Conservation (phyloP, 2,329 filamentous ascomycete species). For the Pseudocercospora pini-densiflorae region DNA sequence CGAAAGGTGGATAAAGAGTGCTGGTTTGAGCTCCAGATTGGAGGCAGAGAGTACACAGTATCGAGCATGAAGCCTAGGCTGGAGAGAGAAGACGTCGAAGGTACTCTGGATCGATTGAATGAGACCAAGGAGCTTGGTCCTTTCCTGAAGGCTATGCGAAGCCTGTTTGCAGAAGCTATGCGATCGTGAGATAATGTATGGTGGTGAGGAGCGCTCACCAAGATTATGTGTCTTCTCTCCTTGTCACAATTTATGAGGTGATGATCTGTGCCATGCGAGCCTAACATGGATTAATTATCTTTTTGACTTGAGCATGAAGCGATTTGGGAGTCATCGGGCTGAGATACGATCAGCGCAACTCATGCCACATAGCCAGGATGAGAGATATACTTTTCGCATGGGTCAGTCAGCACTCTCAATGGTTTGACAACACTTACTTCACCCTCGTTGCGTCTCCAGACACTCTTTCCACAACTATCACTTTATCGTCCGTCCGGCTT, state of each 20-base stretch:
- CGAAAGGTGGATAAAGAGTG: constrained; percentile 86
- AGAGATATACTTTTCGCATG: too few relatives aligned
- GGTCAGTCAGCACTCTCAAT: too few relatives aligned
- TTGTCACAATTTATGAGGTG: neutral
- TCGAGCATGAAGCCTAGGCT: constrained; percentile 80
- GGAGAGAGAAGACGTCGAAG: constrained; percentile 76
- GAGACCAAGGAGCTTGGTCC: constrained; percentile 74
- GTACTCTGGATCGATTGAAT: constrained; percentile 78
- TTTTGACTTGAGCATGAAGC: neutral
- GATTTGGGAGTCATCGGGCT: too few relatives aligned
- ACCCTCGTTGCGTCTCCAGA: too few relatives aligned
- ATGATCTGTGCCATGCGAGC: neutral
- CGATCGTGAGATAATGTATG: constrained; percentile 1
- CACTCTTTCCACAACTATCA: too few relatives aligned
- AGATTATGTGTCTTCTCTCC: neutral
- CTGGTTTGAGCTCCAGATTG: constrained; percentile 89
- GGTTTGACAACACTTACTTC: too few relatives aligned
- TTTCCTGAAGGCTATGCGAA: constrained; percentile 81
- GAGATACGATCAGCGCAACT: neutral
- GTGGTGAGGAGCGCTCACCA: neutral
- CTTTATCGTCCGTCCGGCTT: too few relatives aligned
- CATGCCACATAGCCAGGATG: neutral
- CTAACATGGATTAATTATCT: neutral
- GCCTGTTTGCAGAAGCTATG: constrained; percentile 67
- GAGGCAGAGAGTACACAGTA: constrained; percentile 82